Evolutionary conservation across 768 basidiomycete species (phyloP), one percentile per base, ranked within the genome.

Genomic region (Megacollybia marginata): DNA sequence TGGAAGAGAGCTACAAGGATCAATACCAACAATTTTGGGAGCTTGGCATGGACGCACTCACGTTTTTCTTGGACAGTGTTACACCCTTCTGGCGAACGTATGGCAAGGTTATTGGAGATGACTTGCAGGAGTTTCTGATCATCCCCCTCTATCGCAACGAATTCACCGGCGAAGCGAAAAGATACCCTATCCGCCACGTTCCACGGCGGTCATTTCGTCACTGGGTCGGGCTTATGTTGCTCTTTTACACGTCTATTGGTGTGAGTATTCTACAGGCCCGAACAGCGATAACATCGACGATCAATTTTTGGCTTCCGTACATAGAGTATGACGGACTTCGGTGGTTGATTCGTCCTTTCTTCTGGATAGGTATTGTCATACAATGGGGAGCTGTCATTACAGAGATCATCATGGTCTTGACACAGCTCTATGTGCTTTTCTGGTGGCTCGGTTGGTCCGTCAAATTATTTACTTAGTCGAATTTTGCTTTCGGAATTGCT

Each of bases 1-100:
- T 89, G 34, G 85, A 89, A 59, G 87, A 89, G 64, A 85, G 80
- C 57, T 88, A 88, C 64, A 79, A 77, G 56, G 84, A 88, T 57
- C 82, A 83, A 51, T 89, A 87, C 54, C 85, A 89, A 55, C 83
- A 87, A 54, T 63, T 90, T 47, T 90, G 86, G 86, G 87, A 88
- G 53, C 69, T 89, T 49, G 88, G 82, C 15, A 82, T 88, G 76
- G 84, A 88, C 50, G 82, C 80, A 0, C 69, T 89, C 48, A 88
- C 88, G 0, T 74, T 90, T 49, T 65, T 89, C 45, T 71, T 90
- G 42, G 87, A 88, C 57, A 82, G 79, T 2, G 81, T 89, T 12
- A 80, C 87, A 1, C 88, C 88, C 0, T 78, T 90, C 59, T 89
- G 88, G 88, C 72, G 87, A 53, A 85, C 75, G 33, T 88, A 89